A percentile compares a stretch with the other conserved stretches of the same genome.
Evolutionary conservation across 805 yeast species (phyloP).

Genomic region (Brettanomyces sp.): DNA sequence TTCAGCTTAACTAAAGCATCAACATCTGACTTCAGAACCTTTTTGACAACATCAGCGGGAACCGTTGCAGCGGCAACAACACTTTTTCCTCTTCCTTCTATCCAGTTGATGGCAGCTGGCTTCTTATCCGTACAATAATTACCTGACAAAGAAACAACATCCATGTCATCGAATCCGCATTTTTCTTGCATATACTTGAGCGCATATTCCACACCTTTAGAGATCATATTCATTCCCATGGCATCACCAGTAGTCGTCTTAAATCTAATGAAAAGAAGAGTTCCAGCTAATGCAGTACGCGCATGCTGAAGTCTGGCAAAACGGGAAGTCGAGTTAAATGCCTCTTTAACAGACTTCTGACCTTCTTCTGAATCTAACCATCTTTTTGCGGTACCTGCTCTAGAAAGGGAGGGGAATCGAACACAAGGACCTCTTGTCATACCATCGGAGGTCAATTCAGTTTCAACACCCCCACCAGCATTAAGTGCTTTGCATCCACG

Average conservation of each 20-base stretch:
- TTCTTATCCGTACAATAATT: slow-evolving; percentile 97
- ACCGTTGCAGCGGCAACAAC: slow-evolving; percentile 93
- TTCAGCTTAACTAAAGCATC: slow-evolving; percentile 87
- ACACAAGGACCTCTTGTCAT: slow-evolving; percentile 99
- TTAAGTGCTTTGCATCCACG: slow-evolving; percentile 98
- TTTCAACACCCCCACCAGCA: slow-evolving; percentile 91
- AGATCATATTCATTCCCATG: slow-evolving; percentile 99
- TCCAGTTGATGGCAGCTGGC: slow-evolving; percentile 98
- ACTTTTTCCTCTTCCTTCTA: slow-evolving; percentile 97
- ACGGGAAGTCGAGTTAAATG: slow-evolving; percentile 93
- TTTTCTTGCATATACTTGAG: slow-evolving; percentile 77
- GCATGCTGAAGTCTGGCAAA: slow-evolving; percentile 90
- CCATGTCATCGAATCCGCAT: slow-evolving; percentile 93
- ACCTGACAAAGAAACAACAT: slow-evolving; percentile 85
- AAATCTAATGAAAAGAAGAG: slow-evolving; percentile 78
- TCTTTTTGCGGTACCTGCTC: slow-evolving; percentile 91
- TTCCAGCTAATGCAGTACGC: slow-evolving; percentile 93
- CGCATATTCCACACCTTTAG: slow-evolving; percentile 91
- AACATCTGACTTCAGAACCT: slow-evolving; percentile 85
- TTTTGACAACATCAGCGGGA: slow-evolving; percentile 70
- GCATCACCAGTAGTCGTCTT: slow-evolving; percentile 99
- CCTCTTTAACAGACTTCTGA: slow-evolving; percentile 67
- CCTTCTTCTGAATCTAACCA: slow-evolving; percentile 98
- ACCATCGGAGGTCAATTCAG: slow-evolving; percentile 91
- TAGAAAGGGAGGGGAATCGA: slow-evolving; percentile 64